Evolutionary conservation across 2,329 filamentous ascomycete species (phyloP), one percentile per base, ranked within the genome.

Genomic region (Raffaelea ambrosiae): DNA sequence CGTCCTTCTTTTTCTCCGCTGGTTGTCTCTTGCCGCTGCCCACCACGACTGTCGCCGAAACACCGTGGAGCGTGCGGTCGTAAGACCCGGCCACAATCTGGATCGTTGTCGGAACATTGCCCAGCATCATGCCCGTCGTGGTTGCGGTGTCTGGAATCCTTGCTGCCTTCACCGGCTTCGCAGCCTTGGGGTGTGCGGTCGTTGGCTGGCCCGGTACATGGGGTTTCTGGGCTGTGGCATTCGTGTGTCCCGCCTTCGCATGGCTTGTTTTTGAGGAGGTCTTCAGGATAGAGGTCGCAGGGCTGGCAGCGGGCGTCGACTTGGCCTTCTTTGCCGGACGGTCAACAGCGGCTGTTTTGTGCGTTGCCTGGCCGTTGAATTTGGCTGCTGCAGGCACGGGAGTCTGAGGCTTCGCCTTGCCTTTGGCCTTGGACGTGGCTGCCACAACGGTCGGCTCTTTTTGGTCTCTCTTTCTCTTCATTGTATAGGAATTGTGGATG

Each of bases 51-150:
- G 80, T 80, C n/a, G 86, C 89, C 8, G 86, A 88, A 58, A 96
- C 76, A 51, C 93, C 93, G 64, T 98, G 93, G 19, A 98, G 77
- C 44, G 94, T 81, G 54, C 89, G 80, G 62, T 98, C 93, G 68
- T 98, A 98, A 46, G 90, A 96, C 43, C 93, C 93, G 7, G 88
- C 84, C 51, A 97, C 76, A 55, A 98, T 84, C 65, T 97, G 93
- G 50, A 97, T 74, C n/a, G 84, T 83, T 55, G 80, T 66, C 40
- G 63, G 57, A 41, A 50, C 51, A 18, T 46, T 50, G 19, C 44
- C 49, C 4, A 43, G 26, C 26, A 29, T 13, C 7, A 29, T 7
- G 13, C 26, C 26, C 16, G 35, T 5, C 14, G 18, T 10, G 35
- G 31, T 9, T 33, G 31, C 9, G 31, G 9, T 33, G 31, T 9